Evolutionary conservation across 2,329 filamentous ascomycete species (phyloP), one percentile per base, ranked within the genome.

Genomic region (Ilyonectria sp.): DNA sequence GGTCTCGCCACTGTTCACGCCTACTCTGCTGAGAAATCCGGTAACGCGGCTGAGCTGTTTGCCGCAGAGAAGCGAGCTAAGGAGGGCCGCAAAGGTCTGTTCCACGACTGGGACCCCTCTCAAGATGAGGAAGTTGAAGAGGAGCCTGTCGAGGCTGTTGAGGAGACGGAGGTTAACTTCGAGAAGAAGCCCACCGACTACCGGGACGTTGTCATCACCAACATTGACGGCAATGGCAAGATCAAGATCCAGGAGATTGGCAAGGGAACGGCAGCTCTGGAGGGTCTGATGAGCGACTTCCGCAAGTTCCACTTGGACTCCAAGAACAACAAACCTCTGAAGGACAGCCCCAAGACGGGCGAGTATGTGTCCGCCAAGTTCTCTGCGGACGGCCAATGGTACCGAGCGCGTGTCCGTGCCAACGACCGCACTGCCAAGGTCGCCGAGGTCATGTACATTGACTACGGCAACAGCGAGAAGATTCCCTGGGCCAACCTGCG

Each of bases 11-110:
- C 92, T 21, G 95, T 99, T 17, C 95, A 98, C 80, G 91, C 92
- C 63, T 98, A 97, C 84, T 98, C 95, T 26, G 96, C 96, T 0
- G 95, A 99, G 84, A 97, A 97, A 85, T 93, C 94, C 17, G 95
- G 95, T 71, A 96, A 98, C 77, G 92, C 93, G 13, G 90, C 88
- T 43, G 95, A 98, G 83, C 90, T 98, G 9, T 91, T 95, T 76
- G 92, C 92, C 11, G 96, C 96, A 0, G 94, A 99, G 84, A 87
- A 93, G 82, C 91, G 89, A 76, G 96, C 96, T 54, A 98, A 99
- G 86, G 94, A 97, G 74, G 93, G 86, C 31, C 89, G 91, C 68
- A 97, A 95, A 84, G 94, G 93, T 53, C 80, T 98, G 73, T 99
- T 96, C 95, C 91, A 95, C 71, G 91, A 97, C 82, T 98, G 94